Percentiles rank a stretch among this genome's conserved stretches.
Evolutionary conservation across 2,329 filamentous ascomycete genomes (phyloP).

Genomic region (Lecanicillium sp.): DNA sequence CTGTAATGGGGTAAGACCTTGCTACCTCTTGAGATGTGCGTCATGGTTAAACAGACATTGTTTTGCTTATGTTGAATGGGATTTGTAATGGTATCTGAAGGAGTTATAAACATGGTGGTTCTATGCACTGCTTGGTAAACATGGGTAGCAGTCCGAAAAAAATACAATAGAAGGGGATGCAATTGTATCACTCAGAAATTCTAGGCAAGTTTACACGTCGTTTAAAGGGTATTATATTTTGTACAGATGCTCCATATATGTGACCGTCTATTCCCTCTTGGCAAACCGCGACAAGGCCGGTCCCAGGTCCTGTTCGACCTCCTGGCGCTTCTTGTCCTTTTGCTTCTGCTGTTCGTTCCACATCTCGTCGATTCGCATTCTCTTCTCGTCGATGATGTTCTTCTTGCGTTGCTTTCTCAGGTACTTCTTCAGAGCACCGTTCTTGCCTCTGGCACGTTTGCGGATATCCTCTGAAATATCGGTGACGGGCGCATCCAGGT

Average conservation of each 20-base stretch:
- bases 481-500: constrained; percentile 63
- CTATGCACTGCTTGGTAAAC: too few relatives aligned
- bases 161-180: too few relatives aligned
- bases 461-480: constrained; percentile 54
- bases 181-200: too few relatives aligned
- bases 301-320: constrained; percentile 67
- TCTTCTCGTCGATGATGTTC: constrained; percentile 96
- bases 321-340: constrained; percentile 52
- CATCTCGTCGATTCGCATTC: constrained; percentile 76
- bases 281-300: constrained; percentile 83
- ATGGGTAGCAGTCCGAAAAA: too few relatives aligned
- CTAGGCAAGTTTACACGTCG: too few relatives aligned
- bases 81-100: background rate
- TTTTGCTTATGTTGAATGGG: background rate
- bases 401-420: constrained; percentile 84
- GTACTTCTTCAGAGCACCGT: constrained; percentile 79
- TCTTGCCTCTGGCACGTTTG: constrained; percentile 82
- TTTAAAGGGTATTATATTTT: constrained; percentile 14
- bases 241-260: constrained; percentile 2
- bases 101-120: constrained; percentile 1
- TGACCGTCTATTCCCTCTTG: constrained; percentile 47
- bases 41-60: background rate
- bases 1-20: constrained; percentile 54
- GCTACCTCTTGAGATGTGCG: too few relatives aligned
- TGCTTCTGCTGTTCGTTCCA: constrained; percentile 64